Percentiles rank a stretch among this genome's conserved stretches.
These are phyloP conservation scores for Candida germanica DNA, from an alignment of 805 yeast species.

Conservation along the genomic window DNA sequence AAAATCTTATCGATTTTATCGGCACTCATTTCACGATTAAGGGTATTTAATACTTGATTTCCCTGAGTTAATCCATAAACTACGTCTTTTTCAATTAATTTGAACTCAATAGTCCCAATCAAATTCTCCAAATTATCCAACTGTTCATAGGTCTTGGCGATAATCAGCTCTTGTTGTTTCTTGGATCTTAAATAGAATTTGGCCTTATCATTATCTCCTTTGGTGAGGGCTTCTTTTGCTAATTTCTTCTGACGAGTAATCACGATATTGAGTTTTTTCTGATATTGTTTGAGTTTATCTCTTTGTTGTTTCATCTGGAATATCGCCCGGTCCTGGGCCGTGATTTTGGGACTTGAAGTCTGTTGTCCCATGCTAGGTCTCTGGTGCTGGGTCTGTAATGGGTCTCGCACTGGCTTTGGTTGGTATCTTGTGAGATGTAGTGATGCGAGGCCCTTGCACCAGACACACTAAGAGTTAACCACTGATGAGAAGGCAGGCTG, in stretches of 20 bases:
- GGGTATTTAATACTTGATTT: constrained; percentile 65
- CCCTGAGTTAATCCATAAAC: constrained; percentile 79
- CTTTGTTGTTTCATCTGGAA: constrained; percentile 84
- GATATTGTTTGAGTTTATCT: constrained; percentile 77
- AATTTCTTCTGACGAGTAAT: constrained; percentile 59
- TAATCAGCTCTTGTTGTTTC: constrained; percentile 76
- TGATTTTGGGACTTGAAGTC: constrained; percentile 54
- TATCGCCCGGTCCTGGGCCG: constrained; percentile 82
- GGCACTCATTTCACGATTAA: constrained; percentile 74
- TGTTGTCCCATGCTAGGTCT: constrained; percentile 49
- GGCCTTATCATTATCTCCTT: constrained; percentile 58
- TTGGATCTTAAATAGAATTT: constrained; percentile 68
- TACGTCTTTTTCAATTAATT: constrained; percentile 83
- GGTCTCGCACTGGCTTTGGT: no score
- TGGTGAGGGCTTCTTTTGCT: constrained; percentile 53
- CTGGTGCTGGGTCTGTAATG: no score
- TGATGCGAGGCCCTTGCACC: no score
- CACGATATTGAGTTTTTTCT: constrained; percentile 52
- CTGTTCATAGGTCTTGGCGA: constrained; percentile 72
- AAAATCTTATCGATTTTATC: constrained; percentile 77
- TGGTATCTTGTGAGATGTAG: no score
- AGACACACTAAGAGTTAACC: no score
- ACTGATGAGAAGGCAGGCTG: neutral
- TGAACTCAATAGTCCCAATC: constrained; percentile 81
- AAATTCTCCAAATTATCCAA: constrained; percentile 75